Evolutionary conservation across 75 land plant species (phyloP), one percentile per base, ranked within the genome.

Genomic region (Pseudotsuga menziesii): DNA sequence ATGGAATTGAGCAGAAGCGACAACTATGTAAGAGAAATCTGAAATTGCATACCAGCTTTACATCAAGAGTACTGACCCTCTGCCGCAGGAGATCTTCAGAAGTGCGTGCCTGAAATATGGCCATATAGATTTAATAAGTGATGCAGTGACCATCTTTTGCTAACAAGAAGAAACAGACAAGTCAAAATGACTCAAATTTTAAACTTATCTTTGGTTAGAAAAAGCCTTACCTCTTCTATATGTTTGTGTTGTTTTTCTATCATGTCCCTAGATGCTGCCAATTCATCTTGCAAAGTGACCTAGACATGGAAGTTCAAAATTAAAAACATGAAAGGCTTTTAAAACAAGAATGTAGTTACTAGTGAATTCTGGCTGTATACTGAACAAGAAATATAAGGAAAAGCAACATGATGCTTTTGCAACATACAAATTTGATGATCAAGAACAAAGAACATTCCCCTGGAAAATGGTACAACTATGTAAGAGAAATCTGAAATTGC

Each of bases 221-320:
- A 74, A 25, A 56, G 35, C 3, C 77, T 32, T 86, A 91, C 93
- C 90, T 88, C 69, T 3, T 78, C 77, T 58, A 88, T 74, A 64
- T 86, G 82, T 72, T 75, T 80, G 59, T 86, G 90, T 44, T 88
- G 87, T 73, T 79, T 82, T 32, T 84, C 83, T 32, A 84, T 70
- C 58, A 80, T 58, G 3, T 69, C 73, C 72, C 82, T 84, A 32
- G 78, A 25, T 29, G 75, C 58, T 71, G 84, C 81, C 60, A 83
- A 59, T 76, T 88, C 88, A 61, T 82, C 86, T 82, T 91, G 88
- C 59, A 91, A 66, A 69, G 86, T 63, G 72, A 64, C 85, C 92
- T 90, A 85, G 22, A 41, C 72, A 81, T 12, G 48, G 41, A 41
- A 36, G 9, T 69, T 69, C 52, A 48, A 48, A 48, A 44, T 44